phyloP scores from a whole-genome alignment of 164 flowering plant species.

The Nymphaea colorata region DNA sequence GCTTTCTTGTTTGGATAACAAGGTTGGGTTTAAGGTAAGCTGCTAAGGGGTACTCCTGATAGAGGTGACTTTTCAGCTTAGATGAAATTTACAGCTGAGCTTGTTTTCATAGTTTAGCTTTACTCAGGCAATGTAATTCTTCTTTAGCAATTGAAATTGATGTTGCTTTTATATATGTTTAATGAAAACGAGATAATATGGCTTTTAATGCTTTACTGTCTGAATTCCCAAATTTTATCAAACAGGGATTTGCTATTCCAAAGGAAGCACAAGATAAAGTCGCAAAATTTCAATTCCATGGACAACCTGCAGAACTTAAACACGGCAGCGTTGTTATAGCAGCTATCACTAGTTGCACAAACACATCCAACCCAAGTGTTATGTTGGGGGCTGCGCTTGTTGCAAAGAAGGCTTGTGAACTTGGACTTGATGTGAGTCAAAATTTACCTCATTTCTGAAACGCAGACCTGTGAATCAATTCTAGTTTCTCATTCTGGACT shows the following conservation, averaged over 20 bases:
- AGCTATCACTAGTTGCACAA: constrained; percentile 95
- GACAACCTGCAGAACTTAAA: constrained; percentile 66
- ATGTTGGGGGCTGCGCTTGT: constrained; percentile 96
- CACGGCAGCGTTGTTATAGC: constrained; percentile 96
- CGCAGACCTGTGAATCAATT: not conserved
- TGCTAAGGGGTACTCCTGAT: not conserved
- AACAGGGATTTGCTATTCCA: constrained; percentile 87
- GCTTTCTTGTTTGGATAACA: constrained; percentile 82
- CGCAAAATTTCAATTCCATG: constrained; percentile 70
- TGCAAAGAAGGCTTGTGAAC: constrained; percentile 84
- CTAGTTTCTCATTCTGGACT: not conserved
- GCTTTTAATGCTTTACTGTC: too few species aligned
- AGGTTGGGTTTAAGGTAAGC: constrained; percentile 86
- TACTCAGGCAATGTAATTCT: too few species aligned
- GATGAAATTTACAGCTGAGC: too few species aligned
- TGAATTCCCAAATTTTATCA: not conserved
- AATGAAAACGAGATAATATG: too few species aligned
- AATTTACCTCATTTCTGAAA: not conserved
- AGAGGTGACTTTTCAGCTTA: too few species aligned
- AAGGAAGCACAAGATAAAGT: constrained; percentile 75
- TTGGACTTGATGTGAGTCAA: constrained; percentile 58
- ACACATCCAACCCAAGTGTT: constrained; percentile 94
- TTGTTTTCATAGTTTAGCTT: too few species aligned
- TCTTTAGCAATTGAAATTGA: too few species aligned
- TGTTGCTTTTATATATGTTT: too few species aligned